These are phyloP conservation scores for Elongisporangium anandrum DNA, from an alignment of 352 stramenopile genomes.

Conservation along the genomic window DNA sequence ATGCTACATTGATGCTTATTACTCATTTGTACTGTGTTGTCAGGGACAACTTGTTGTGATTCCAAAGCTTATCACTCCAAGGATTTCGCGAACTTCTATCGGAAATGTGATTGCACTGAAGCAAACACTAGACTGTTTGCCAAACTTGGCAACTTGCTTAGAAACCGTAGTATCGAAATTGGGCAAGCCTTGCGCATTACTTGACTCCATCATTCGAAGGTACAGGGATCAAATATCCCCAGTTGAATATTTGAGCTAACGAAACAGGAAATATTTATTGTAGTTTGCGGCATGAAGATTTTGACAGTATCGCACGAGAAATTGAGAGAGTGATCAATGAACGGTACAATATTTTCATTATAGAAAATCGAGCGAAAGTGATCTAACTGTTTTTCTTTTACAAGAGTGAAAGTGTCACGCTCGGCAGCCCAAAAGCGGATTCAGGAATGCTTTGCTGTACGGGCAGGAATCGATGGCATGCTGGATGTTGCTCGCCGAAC, in stretches of 20 bases:
- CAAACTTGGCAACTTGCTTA: conserved; percentile 49
- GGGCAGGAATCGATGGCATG: conserved; percentile 81
- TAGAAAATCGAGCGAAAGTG: neutral
- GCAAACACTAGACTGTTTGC: conserved; percentile 67
- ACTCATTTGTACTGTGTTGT: neutral
- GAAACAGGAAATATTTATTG: conserved; percentile 7
- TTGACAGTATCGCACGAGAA: conserved; percentile 41
- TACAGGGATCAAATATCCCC: conserved; percentile 9
- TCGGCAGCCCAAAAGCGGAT: conserved; percentile 79
- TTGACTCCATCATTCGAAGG: conserved; percentile 68
- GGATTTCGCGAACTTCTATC: conserved; percentile 63
- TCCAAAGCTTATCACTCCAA: conserved; percentile 70
- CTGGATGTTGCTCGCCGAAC: conserved; percentile 76
- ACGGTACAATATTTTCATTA: conserved; percentile 22
- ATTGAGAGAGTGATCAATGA: conserved; percentile 79
- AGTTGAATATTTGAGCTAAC: neutral
- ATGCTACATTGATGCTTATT: neutral
- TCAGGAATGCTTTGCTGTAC: conserved; percentile 80
- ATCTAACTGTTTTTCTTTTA: conserved; percentile 1
- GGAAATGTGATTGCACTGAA: conserved; percentile 83
- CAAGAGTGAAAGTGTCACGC: conserved; percentile 62
- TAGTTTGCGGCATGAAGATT: conserved; percentile 54
- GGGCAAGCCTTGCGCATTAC: conserved; percentile 29
- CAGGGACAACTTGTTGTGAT: conserved; percentile 75
- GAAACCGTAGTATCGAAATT: conserved; percentile 23